These are phyloP conservation scores for Ceratorhiza oryzae-sativae DNA, from an alignment of 1,284 basidiomycete species.

Conservation along the genomic window DNA sequence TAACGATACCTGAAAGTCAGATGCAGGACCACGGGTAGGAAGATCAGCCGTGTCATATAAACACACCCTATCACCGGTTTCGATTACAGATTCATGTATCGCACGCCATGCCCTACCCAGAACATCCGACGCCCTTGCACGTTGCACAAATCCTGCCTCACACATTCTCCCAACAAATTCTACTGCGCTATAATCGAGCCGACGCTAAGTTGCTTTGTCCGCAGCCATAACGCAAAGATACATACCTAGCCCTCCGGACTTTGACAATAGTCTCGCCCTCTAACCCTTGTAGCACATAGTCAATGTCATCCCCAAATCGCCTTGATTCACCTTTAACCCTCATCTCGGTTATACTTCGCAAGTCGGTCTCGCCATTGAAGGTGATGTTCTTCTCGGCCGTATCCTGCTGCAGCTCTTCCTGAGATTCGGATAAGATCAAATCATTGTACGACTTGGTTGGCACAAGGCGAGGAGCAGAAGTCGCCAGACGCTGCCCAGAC, in stretches of 20 bases:
- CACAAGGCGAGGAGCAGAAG: slow-evolving; percentile 9
- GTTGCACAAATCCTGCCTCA: slow-evolving; percentile 72
- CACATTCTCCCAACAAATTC: slow-evolving; percentile 76
- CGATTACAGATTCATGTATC: slow-evolving; percentile 61
- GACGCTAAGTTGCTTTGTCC: not conserved
- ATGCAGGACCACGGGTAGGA: not conserved
- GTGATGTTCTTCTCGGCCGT: slow-evolving; percentile 34
- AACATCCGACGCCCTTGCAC: slow-evolving; percentile 76
- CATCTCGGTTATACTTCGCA: slow-evolving; percentile 80
- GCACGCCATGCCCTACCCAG: slow-evolving; percentile 69
- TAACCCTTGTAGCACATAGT: slow-evolving; percentile 80
- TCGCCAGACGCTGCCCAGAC: not conserved
- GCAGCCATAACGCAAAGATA: not conserved
- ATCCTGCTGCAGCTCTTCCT: slow-evolving; percentile 35
- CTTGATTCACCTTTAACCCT: slow-evolving; percentile 78
- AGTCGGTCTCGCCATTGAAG: slow-evolving; percentile 57
- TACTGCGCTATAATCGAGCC: slow-evolving; percentile 59
- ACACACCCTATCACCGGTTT: slow-evolving; percentile 37
- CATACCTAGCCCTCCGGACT: slow-evolving; percentile 70
- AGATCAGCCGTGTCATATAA: too few species aligned
- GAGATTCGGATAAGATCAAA: slow-evolving; percentile 21
- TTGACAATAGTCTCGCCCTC: slow-evolving; percentile 59
- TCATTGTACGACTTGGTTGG: slow-evolving; percentile 27
- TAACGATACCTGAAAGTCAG: slow-evolving; percentile 45
- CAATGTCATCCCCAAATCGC: slow-evolving; percentile 78